Conservation (phyloP, 2,329 filamentous ascomycete species). For the Zymoseptoria crescenta region DNA sequence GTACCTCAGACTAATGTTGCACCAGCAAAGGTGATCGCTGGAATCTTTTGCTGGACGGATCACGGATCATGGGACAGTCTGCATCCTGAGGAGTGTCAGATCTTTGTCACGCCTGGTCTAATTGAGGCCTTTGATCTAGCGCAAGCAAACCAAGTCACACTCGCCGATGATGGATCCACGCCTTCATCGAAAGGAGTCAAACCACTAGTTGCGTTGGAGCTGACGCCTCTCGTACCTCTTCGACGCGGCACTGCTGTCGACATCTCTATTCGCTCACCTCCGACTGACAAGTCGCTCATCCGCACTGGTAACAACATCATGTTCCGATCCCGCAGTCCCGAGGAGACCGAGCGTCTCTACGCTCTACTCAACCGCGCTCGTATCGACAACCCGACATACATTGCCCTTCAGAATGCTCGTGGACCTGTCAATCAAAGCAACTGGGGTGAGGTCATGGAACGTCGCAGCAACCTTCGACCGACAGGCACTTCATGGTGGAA, state of each 20-base stretch:
- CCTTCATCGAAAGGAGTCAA: constrained; percentile 32
- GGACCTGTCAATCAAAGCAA: constrained; percentile 42
- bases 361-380: constrained; percentile 78
- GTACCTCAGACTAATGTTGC: constrained; percentile 39
- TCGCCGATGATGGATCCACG: constrained; percentile 35
- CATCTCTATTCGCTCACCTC: constrained; percentile 84
- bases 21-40: constrained; percentile 50
- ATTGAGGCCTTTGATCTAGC: constrained; percentile 56
- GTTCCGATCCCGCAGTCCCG: constrained; percentile 70
- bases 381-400: constrained; percentile 88
- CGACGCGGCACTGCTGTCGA: constrained; percentile 87
- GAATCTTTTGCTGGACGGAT: constrained; percentile 57
- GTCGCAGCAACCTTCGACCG: constrained; percentile 39
- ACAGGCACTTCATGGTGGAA: constrained; percentile 43
- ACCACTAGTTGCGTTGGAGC: constrained; percentile 63
- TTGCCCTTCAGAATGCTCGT: constrained; percentile 66
- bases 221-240: constrained; percentile 85
- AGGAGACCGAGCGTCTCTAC: constrained; percentile 77
- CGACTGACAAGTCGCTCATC: constrained; percentile 64
- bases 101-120: constrained; percentile 56
- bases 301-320: constrained; percentile 70
- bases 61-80: constrained; percentile 54
- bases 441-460: constrained; percentile 47
- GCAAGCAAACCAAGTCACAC: constrained; percentile 38
- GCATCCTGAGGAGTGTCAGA: constrained; percentile 54